These are phyloP conservation scores for Arxiozyma slooffiae DNA, from an alignment of 1,139 yeast species.

Conservation along the genomic window DNA sequence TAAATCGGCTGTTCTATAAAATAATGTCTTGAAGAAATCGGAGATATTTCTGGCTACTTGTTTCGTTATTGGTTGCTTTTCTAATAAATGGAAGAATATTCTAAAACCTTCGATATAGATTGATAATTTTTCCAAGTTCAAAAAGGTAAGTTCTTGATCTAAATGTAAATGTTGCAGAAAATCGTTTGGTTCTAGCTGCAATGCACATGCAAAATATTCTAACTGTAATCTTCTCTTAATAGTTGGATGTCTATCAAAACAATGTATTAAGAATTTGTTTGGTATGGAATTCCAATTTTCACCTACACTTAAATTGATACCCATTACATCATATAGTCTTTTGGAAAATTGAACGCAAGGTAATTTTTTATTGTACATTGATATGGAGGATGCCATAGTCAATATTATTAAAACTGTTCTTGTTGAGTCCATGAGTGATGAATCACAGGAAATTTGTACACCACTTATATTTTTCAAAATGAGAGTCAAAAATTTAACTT, in stretches of 20 bases:
- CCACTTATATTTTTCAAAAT: constrained; percentile 24
- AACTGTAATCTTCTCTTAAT: constrained; percentile 21
- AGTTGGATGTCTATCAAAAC: constrained; percentile 17
- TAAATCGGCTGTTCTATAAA: constrained; percentile 23
- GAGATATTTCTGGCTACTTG: constrained; percentile 17
- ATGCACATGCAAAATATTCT: constrained; percentile 26
- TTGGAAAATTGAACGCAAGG: constrained; percentile 22
- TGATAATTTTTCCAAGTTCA: constrained; percentile 18
- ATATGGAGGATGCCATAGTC: constrained; percentile 24
- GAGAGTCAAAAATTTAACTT: constrained; percentile 19
- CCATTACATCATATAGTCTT: constrained; percentile 19
- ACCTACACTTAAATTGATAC: constrained; percentile 17
- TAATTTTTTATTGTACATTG: constrained; percentile 16
- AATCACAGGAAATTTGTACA: constrained; percentile 19
- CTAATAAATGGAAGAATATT: constrained; percentile 23
- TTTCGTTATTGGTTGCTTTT: constrained; percentile 14
- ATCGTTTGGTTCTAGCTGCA: constrained; percentile 18
- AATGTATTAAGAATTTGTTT: constrained; percentile 17
- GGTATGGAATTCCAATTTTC: constrained; percentile 16
- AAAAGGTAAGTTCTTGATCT: constrained; percentile 13
- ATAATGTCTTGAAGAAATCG: constrained; percentile 20
- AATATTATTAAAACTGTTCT: constrained; percentile 20
- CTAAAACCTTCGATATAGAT: constrained; percentile 28
- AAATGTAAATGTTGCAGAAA: constrained; percentile 18
- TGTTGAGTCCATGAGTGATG: constrained; percentile 22